Base-by-base conservation (phyloP, 2,329 filamentous ascomycete species). In the Geosmithia morbida region DNA sequence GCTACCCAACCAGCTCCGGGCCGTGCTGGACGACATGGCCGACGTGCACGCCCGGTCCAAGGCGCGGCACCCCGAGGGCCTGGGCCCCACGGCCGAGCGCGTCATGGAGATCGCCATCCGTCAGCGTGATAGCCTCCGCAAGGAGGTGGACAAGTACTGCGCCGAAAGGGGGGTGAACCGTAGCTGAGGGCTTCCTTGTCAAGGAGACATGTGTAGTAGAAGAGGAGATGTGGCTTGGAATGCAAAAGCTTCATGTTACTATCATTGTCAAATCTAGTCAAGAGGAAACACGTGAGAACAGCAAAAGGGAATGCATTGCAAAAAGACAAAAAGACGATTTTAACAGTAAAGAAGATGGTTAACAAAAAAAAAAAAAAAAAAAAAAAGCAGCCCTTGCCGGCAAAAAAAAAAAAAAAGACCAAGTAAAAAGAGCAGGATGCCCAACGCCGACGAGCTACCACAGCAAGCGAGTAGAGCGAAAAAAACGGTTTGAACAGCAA, bases 1-100 rank as follows among this genome's bases (percentile, higher is more conserved):
- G 85, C 65, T 90, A 51, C 85, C 85, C 2, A 90, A 89, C 62
- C 85, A 90, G 67, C 71, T 90, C 44, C 72, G 78, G 52, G 84
- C 85, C 1, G 83, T 89, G 13, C 70, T 90, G 62, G 69, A 72
- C 13, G 73, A 86, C 57, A 89, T 89, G 82, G 65, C 68, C 19
- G 66, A 71, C 37, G 69, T 84, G 2, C 74, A 75, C 53, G 65
- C 66, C 29, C 63, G 61, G 44, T 69, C 64, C 41, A 60, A 59
- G 48, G 60, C 54, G 43, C 61, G 61, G 46, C 64, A 67, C 26
- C 55, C 55, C n/a, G 55, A 56, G 37, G 66, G 66, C 14, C 67
- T 79, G 37, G 70, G 69, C 14, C 60, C 61, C 43, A 63, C 65
- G 46, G 68, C 67, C 44, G 66, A 69, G 50, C 74, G 77, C 41